Evolutionary conservation across 495 filamentous ascomycete species (phyloP).

Genomic region (Lasiosphaeria ovina): DNA sequence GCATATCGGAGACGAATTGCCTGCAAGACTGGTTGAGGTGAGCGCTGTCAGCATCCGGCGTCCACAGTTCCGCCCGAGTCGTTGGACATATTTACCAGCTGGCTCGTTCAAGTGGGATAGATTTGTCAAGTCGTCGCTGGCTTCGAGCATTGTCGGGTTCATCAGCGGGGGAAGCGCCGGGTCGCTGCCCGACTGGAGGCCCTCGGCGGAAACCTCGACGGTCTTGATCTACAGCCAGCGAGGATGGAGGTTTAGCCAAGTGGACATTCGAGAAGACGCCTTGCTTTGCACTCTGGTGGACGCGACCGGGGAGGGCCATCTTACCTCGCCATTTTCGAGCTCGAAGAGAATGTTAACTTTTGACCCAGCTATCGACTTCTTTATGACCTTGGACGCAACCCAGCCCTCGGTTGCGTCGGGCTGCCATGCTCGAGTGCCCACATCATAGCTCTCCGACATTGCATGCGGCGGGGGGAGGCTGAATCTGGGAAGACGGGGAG

Average conservation of each 20-base stretch:
- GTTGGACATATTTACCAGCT: slow-evolving; percentile 63
- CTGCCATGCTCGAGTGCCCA: slow-evolving; percentile 97
- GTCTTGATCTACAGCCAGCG: slow-evolving; percentile 59
- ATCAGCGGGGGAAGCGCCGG: slow-evolving; percentile 86
- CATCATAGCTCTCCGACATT: slow-evolving; percentile 97
- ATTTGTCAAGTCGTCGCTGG: slow-evolving; percentile 96
- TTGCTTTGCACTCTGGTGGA: neutral
- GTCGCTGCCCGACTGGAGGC: slow-evolving; percentile 65
- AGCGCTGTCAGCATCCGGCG: slow-evolving; percentile 34
- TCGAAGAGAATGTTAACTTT: slow-evolving; percentile 83
- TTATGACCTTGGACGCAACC: slow-evolving; percentile 91
- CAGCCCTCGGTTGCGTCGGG: slow-evolving; percentile 93
- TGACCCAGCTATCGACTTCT: slow-evolving; percentile 79
- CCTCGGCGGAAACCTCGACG: slow-evolving; percentile 77
- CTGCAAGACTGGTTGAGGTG: slow-evolving; percentile 70
- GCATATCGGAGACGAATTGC: slow-evolving; percentile 96
- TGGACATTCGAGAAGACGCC: neutral
- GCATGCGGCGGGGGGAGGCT: slow-evolving; percentile 23
- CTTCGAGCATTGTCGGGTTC: slow-evolving; percentile 98
- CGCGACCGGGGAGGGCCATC: slow-evolving; percentile 13
- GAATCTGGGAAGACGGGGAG: slow-evolving; percentile 11
- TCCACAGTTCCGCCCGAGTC: neutral
- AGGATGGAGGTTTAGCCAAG: slow-evolving; percentile 1
- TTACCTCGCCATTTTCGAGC: slow-evolving; percentile 91
- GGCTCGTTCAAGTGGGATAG: slow-evolving; percentile 98